A percentile compares a stretch with the other conserved stretches of the same genome.
Evolutionary conservation across 2,329 filamentous ascomycete genomes (phyloP).

Genomic region (Rutstroemia sp.): DNA sequence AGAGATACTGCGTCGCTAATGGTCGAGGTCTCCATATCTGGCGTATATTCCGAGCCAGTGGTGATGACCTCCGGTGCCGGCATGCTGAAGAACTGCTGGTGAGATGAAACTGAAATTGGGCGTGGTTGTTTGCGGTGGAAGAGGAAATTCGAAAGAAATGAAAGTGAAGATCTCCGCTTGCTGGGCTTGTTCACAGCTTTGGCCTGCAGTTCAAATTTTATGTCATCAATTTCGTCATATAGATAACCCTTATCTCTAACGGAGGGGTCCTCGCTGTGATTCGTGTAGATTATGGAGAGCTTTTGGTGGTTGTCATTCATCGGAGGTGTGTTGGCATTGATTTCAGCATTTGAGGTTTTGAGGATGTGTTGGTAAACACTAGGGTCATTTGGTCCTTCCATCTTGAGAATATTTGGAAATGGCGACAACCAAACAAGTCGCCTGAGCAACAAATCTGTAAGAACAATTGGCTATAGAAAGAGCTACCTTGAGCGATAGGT

Average conservation of each 20-base stretch:
- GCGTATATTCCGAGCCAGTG: no score
- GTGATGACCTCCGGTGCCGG: no score
- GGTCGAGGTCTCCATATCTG: no score
- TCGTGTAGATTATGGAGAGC: neutral
- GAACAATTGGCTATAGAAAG: neutral
- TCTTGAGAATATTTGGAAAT: neutral
- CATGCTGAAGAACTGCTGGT: neutral
- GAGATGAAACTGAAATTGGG: neutral
- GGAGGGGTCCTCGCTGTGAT: neutral
- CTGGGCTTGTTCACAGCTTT: neutral
- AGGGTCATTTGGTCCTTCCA: conserved; percentile 2
- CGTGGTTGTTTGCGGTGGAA: neutral
- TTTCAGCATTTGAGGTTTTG: neutral
- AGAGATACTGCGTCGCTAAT: neutral
- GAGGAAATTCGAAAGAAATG: neutral
- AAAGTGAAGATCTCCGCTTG: neutral
- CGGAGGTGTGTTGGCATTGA: neutral
- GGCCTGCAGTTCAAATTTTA: conserved; percentile 2
- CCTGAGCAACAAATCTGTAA: neutral
- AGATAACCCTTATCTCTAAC: neutral
- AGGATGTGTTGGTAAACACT: neutral
- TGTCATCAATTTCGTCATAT: conserved; percentile 6
- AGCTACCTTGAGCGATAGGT: neutral
- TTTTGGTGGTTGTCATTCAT: neutral
- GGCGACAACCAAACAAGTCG: neutral